phyloP scores from a whole-genome alignment of 495 filamentous ascomycete genomes.

The Gamarada debralockiae region DNA sequence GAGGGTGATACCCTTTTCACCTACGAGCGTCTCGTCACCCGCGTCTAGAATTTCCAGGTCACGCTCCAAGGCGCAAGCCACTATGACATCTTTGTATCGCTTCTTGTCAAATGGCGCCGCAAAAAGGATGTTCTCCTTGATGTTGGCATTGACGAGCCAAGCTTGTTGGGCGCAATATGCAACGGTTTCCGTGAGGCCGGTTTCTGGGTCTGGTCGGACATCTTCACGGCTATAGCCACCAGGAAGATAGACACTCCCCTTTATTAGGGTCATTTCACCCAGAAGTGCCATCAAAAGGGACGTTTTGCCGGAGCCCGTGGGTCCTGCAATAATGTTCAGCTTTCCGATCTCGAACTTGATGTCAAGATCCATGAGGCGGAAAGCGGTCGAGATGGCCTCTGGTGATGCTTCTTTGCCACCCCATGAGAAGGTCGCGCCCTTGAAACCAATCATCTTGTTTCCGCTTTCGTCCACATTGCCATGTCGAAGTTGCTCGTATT shows the following conservation, averaged over 20 bases:
- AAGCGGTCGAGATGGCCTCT: constrained; percentile 28
- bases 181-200: constrained; percentile 83
- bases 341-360: constrained; percentile 27
- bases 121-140: constrained; percentile 96
- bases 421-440: constrained; percentile 84
- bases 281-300: constrained; percentile 94
- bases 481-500: constrained; percentile 79
- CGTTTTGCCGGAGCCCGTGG: constrained; percentile 93
- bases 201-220: constrained; percentile 74
- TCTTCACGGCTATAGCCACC: constrained; percentile 79
- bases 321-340: constrained; percentile 87
- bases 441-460: constrained; percentile 73
- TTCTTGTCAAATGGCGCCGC: constrained; percentile 77
- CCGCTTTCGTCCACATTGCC: constrained; percentile 56
- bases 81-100: constrained; percentile 82
- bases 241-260: constrained; percentile 79
- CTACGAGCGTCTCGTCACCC: constrained; percentile 91
- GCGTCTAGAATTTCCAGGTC: constrained; percentile 90
- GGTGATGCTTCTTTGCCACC: constrained; percentile 46
- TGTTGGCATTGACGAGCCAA: constrained; percentile 94
- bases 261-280: constrained; percentile 89
- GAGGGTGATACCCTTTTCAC: constrained; percentile 95
- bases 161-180: constrained; percentile 98
- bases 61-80: constrained; percentile 88
- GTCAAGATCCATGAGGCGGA: constrained; percentile 43